phyloP scores from a whole-genome alignment of 177 flowering plant species.

The Vitis hybrid region DNA sequence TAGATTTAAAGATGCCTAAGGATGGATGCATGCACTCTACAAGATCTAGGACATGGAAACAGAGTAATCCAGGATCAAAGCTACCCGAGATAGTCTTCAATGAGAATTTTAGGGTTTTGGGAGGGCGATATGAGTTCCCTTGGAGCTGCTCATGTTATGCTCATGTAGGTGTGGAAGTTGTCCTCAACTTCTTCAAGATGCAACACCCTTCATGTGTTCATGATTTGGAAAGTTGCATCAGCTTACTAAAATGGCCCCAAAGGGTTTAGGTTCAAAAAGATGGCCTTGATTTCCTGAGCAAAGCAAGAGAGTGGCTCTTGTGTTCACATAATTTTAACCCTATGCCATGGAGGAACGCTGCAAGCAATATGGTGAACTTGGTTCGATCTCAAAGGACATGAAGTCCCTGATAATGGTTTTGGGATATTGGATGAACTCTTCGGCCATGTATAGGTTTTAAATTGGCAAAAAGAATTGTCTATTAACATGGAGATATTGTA shows the following conservation, averaged over 20 bases:
- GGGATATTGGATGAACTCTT: constrained; percentile 5
- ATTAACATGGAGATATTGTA: no score
- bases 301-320: constrained; percentile 26
- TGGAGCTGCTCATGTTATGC: constrained; percentile 56
- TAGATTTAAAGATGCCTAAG: no score
- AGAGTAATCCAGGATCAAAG: constrained; percentile 28
- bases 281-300: constrained; percentile 21
- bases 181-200: constrained; percentile 64
- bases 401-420: neutral
- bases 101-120: constrained; percentile 63
- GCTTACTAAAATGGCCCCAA: constrained; percentile 39
- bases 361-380: constrained; percentile 26
- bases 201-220: constrained; percentile 72
- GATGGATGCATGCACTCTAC: no score
- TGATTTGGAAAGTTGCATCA: constrained; percentile 64
- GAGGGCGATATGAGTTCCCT: constrained; percentile 42
- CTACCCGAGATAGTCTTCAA: constrained; percentile 78
- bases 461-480: no score
- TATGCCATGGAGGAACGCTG: constrained; percentile 22
- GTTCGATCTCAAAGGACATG: constrained; percentile 24
- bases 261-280: constrained; percentile 5
- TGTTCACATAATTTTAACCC: constrained; percentile 18
- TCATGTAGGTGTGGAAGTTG: constrained; percentile 76
- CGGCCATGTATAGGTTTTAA: constrained; percentile 7
- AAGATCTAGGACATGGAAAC: no score